Evolutionary conservation across 1,284 basidiomycete species (phyloP).

Genomic region (Moniliella sp.): DNA sequence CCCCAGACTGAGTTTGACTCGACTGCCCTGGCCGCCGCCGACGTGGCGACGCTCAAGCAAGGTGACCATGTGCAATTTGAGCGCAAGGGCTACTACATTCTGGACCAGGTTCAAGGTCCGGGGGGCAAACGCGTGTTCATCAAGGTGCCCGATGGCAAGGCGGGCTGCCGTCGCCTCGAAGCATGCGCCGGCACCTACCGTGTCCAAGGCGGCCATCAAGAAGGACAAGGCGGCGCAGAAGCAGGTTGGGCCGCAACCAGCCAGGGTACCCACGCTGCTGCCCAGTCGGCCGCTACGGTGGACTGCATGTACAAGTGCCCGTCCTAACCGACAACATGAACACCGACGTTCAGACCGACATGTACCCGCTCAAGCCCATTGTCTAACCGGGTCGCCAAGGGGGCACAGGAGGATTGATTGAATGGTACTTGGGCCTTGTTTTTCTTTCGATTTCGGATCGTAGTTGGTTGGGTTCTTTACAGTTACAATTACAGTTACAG

Average conservation of each 20-base stretch:
- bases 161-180: slow-evolving; percentile 26
- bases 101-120: slow-evolving; percentile 37
- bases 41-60: slow-evolving; percentile 47
- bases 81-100: slow-evolving; percentile 85
- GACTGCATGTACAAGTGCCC: slow-evolving; percentile 25
- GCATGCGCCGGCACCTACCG: no score
- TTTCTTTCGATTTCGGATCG: no score
- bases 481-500: no score
- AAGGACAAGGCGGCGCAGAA: no score
- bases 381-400: no score
- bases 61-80: slow-evolving; percentile 92
- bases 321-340: slow-evolving; percentile 14
- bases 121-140: slow-evolving; percentile 24
- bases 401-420: no score
- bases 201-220: slow-evolving; percentile 17
- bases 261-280: neutral
- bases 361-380: slow-evolving; percentile 15
- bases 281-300: slow-evolving; percentile 2
- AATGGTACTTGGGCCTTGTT: no score
- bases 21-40: slow-evolving; percentile 44
- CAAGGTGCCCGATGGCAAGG: slow-evolving; percentile 31
- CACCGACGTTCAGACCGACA: slow-evolving; percentile 12
- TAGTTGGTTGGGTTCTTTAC: no score
- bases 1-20: slow-evolving; percentile 58
- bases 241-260: neutral